phyloP scores from a whole-genome alignment of 345 rosid species.

The Diplotaxis tenuifolia region DNA sequence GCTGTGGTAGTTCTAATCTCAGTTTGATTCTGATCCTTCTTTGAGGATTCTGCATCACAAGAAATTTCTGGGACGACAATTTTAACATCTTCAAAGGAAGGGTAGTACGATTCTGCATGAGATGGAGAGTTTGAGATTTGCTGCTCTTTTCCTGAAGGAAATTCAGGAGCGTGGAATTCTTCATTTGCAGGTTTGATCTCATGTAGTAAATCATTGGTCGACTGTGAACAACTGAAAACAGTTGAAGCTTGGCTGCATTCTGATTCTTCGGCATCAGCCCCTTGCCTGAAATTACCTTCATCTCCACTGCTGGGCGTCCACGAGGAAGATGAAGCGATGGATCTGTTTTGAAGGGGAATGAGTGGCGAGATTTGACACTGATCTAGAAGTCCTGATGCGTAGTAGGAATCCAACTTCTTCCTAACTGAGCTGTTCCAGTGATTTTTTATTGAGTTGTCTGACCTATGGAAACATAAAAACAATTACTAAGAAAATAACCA shows the following conservation, averaged over 20 bases:
- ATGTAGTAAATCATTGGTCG: constrained; percentile 57
- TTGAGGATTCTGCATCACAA: constrained; percentile 56
- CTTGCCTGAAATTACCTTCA: constrained; percentile 54
- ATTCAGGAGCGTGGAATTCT: constrained; percentile 50
- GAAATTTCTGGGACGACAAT: constrained; percentile 57
- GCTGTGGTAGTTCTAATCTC: constrained; percentile 42
- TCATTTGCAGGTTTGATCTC: constrained; percentile 42
- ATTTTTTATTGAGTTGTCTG: constrained; percentile 97
- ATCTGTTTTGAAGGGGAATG: constrained; percentile 52
- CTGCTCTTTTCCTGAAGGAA: constrained; percentile 47
- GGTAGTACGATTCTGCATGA: constrained; percentile 57
- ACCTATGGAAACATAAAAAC: constrained; percentile 58
- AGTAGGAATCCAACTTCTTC: constrained; percentile 91
- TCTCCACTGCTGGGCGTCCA: constrained; percentile 69
- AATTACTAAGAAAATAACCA: constrained; percentile 16
- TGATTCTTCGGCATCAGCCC: constrained; percentile 66
- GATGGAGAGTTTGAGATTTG: constrained; percentile 56
- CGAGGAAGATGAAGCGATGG: constrained; percentile 56
- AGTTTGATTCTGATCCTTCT: constrained; percentile 44
- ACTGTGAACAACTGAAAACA: constrained; percentile 55
- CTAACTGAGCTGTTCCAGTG: constrained; percentile 99
- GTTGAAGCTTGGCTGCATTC: constrained; percentile 88
- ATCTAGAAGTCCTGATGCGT: constrained; percentile 85
- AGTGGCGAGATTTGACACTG: constrained; percentile 68
- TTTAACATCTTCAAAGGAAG: constrained; percentile 51